phyloP scores from a whole-genome alignment of 2,329 filamentous ascomycete species.

The Penicillium digitatum region DNA sequence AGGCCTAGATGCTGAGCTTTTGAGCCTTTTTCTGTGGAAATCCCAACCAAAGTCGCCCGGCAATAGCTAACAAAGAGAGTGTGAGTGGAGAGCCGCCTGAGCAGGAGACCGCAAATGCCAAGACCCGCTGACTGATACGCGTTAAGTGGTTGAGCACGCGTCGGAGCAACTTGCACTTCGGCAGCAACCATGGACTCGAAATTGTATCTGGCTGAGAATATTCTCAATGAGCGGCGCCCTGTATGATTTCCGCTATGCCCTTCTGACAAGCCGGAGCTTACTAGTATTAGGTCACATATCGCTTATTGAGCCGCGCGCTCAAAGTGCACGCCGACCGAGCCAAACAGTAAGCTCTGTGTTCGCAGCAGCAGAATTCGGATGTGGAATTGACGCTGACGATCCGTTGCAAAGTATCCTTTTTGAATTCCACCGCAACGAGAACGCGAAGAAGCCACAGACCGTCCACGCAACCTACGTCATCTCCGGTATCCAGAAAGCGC shows the following conservation, averaged over 20 bases:
- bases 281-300: constrained; percentile 71
- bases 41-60: not conserved
- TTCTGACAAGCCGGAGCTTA: constrained; percentile 2
- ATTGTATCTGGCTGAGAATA: constrained; percentile 68
- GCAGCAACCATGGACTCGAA: constrained; percentile 54
- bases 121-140: constrained; percentile 43
- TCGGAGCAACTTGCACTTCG: constrained; percentile 19
- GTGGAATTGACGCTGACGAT: constrained; percentile 6
- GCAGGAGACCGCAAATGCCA: constrained; percentile 25
- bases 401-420: constrained; percentile 66
- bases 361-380: not conserved
- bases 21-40: not conserved
- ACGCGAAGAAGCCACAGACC: constrained; percentile 65
- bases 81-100: constrained; percentile 8
- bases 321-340: constrained; percentile 81
- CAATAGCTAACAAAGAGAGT: constrained; percentile 4
- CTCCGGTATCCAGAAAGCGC: constrained; percentile 60
- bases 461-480: constrained; percentile 93
- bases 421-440: constrained; percentile 78
- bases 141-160: constrained; percentile 41
- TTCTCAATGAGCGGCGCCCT: constrained; percentile 70
- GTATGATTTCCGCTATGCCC: constrained; percentile 46
- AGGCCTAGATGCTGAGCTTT: not conserved
- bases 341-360: constrained; percentile 67
- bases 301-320: constrained; percentile 73